Evolutionary conservation across 2,329 filamentous ascomycete species (phyloP), one percentile per base, ranked within the genome.

Genomic region (Aspergillus novofumigatus): DNA sequence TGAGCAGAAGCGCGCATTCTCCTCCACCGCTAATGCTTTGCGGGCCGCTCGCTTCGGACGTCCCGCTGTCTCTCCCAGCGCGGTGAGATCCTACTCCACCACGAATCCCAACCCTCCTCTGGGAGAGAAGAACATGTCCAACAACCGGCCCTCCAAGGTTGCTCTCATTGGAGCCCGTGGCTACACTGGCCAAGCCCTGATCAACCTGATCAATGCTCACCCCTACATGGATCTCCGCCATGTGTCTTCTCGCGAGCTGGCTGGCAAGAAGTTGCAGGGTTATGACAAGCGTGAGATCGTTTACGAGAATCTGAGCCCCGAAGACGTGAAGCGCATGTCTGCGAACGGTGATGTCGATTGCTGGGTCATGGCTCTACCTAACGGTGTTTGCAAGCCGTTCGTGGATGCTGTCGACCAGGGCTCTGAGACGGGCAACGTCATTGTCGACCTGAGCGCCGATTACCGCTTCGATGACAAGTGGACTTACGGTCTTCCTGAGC

Each of bases 301-400:
- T 61, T 99, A 99, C 76, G 91, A 96, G 75, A 96, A 92, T 73
- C 81, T 97, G 48, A 87, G 84, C 55, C 85, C 91, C 6, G 93
- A 97, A 63, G 93, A 97, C 65, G 87, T 96, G 11, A 86, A 86
- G 61, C 83, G 86, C 57, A 91, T 97, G 84, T 90, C 94, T 61
- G 87, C 89, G 72, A 86, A 88, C 32, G 89, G 90, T 52, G 85
- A 92, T 68, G 87, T 97, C 51, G 93, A 97, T 78, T 94, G 90
- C 77, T 97, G 92, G 92, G 90, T 97, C 48, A 94, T 97, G 90
- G 94, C 94, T 38, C 85, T 97, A 29, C 94, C 93, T 48, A 99
- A 97, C 70, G 90, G 91, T 59, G 91, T 96, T 51, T 97, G 91
- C 84, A 90, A 92, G 78, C 92, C 94, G 0, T 99, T 89, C 65